Base-by-base conservation (phyloP, 768 basidiomycete genomes). In the Podaxis mareebaensis region DNA sequence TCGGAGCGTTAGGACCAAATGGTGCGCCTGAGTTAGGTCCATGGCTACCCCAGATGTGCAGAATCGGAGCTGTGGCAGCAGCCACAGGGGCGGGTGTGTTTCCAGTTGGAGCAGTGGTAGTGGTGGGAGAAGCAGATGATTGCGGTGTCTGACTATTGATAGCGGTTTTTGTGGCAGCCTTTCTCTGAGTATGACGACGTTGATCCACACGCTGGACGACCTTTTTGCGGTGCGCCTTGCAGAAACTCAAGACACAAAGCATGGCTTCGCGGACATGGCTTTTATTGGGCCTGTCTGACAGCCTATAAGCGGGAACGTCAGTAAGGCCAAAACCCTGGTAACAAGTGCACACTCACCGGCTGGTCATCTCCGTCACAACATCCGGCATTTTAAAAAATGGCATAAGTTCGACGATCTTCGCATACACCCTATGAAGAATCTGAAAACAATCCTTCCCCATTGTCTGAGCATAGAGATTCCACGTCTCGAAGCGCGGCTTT, bases 401-500 rank as follows among this genome's bases (percentile, higher is more conserved):
- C 87, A 91, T 87, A 53, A 79, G 66, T 42, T 78, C 77, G 12
- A 84, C 36, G 11, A 83, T 67, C 64, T 82, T 82, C 42, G 61
- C 52, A 70, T 83, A 86, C 24, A 83, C 67, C 46, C 74, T 81
- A 13, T 70, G 53, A 52, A 86, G 64, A 4, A 83, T 53, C 0
- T 58, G 55, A 3, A 68, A 51, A 0, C 80, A 79, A 12, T 79
- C 83, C 64, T 75, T 81, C 17, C 40, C 36, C 39, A 85, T 69
- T 5, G 67, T 58, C 30, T 64, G 51, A 7, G 77, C 79, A 0
- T 79, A 71, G 11, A 78, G 75, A 13, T 75, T 68, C 89, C 89
- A 91, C 11, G 83, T 83, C 28, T 84, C 81, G 42, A 90, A 83
- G 3, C 86, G 79, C 28, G 76, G 77, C 69, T 83, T 84, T 65